These are phyloP conservation scores for Porcisia deanei DNA, from an alignment of 208 protist species.

Conservation along the genomic window DNA sequence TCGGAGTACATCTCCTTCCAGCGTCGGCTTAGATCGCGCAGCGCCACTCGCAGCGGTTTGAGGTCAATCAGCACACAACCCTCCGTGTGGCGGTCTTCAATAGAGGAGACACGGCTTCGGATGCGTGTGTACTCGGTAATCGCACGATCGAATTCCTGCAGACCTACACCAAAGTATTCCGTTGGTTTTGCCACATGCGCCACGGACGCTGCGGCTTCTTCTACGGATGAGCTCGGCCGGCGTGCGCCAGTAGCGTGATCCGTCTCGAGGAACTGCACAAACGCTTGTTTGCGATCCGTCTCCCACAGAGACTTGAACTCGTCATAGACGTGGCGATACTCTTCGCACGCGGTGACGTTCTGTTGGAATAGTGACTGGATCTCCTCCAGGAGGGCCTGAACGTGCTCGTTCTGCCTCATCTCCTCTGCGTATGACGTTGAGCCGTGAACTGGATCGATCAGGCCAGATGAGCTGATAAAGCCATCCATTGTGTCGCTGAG, in stretches of 20 bases:
- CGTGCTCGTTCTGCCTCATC: conserved; percentile 60
- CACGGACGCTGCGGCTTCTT: conserved; percentile 34
- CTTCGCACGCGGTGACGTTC: conserved; percentile 80
- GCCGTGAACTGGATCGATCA: conserved; percentile 60
- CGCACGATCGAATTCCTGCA: conserved; percentile 93
- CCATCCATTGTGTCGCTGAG: conserved; percentile 73
- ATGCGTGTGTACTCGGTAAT: conserved; percentile 94
- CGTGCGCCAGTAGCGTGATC: conserved; percentile 30
- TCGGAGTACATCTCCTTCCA: conserved; percentile 96
- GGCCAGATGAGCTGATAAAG: conserved; percentile 51
- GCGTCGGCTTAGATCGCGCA: conserved; percentile 91
- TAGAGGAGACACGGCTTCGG: conserved; percentile 72
- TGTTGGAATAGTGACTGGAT: conserved; percentile 75
- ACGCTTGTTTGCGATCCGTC: conserved; percentile 85
- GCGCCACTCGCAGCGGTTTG: conserved; percentile 94
- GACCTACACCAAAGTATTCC: conserved; percentile 90
- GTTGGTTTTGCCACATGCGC: conserved; percentile 37
- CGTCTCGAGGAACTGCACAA: conserved; percentile 84
- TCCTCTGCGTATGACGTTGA: conserved; percentile 53
- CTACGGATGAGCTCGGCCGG: conserved; percentile 46
- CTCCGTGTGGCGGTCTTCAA: conserved; percentile 89
- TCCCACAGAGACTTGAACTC: conserved; percentile 94
- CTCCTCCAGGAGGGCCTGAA: conserved; percentile 61
- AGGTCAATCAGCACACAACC: conserved; percentile 95
- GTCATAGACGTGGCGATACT: conserved; percentile 82